Conservation (phyloP, 1,284 basidiomycete species). For the Cutaneotrichosporon mucoides region DNA sequence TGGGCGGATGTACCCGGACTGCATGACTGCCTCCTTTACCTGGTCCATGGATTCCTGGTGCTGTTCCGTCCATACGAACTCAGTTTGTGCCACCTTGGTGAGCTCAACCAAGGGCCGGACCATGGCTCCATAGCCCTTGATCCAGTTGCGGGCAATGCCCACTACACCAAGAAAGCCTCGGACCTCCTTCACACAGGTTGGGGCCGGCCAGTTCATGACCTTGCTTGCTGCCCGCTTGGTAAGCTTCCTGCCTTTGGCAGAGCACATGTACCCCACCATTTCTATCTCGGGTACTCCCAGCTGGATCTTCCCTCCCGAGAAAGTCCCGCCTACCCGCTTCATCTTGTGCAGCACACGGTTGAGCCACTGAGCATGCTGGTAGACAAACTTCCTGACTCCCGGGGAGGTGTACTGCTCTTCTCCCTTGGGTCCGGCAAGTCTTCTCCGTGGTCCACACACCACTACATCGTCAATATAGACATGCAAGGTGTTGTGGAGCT, state of each 20-base stretch:
- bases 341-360: conserved; percentile 13
- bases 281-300: conserved; percentile 3
- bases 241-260: background rate
- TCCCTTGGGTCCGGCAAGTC: background rate
- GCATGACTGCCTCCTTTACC: background rate
- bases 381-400: conserved; percentile 7
- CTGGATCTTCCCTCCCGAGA: conserved; percentile 8
- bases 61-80: background rate
- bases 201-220: conserved; percentile 3
- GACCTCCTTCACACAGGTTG: background rate
- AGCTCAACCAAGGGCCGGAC: conserved; percentile 2
- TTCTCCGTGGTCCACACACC: background rate
- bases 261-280: conserved; percentile 7
- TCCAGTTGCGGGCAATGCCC: conserved; percentile 5
- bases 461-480: conserved; percentile 13
- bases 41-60: background rate
- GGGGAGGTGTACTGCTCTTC: background rate
- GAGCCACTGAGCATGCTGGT: conserved; percentile 4
- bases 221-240: conserved; percentile 1
- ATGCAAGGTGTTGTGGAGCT: background rate
- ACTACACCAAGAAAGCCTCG: conserved; percentile 6
- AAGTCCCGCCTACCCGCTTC: conserved; percentile 12
- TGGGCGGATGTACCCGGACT: background rate
- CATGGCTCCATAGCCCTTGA: conserved; percentile 8
- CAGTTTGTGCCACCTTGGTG: background rate